Evolutionary conservation across 768 basidiomycete genomes (phyloP).

Genomic region (Russula vinacea): DNA sequence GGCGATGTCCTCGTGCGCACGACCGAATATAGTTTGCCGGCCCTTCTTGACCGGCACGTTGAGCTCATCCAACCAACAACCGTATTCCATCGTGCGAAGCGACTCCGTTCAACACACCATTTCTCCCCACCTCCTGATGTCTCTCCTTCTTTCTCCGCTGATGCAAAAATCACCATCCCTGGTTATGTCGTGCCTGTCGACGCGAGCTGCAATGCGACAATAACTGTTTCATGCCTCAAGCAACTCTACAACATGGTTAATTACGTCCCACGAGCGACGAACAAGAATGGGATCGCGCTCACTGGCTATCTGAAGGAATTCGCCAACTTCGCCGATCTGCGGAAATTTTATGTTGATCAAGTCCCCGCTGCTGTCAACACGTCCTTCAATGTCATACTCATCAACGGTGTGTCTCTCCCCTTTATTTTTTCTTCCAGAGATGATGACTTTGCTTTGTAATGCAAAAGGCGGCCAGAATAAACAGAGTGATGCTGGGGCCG

Average conservation of each 20-base stretch:
- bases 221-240: slow-evolving; percentile 38
- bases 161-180: slow-evolving; percentile 2
- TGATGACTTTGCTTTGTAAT: background rate
- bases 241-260: slow-evolving; percentile 39
- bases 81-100: slow-evolving; percentile 50
- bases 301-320: slow-evolving; percentile 40
- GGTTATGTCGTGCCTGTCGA: slow-evolving; percentile 28
- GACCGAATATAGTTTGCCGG: slow-evolving; percentile 57
- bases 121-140: slow-evolving; percentile 18
- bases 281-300: slow-evolving; percentile 37
- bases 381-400: slow-evolving; percentile 50
- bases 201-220: slow-evolving; percentile 38
- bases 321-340: slow-evolving; percentile 36
- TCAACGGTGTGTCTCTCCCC: slow-evolving; percentile 45
- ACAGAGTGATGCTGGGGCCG: slow-evolving; percentile 57
- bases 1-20: slow-evolving; percentile 58
- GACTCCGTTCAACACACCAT: slow-evolving; percentile 41
- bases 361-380: slow-evolving; percentile 39
- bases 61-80: slow-evolving; percentile 68
- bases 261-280: slow-evolving; percentile 31
- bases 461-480: slow-evolving; percentile 52
- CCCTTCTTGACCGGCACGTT: slow-evolving; percentile 50
- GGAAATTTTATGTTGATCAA: slow-evolving; percentile 36
- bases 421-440: background rate
- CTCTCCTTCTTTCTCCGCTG: background rate